Evolutionary conservation across 2,329 filamentous ascomycete genomes (phyloP), one percentile per base, ranked within the genome.

Genomic region (Colletotrichum endophyticum): DNA sequence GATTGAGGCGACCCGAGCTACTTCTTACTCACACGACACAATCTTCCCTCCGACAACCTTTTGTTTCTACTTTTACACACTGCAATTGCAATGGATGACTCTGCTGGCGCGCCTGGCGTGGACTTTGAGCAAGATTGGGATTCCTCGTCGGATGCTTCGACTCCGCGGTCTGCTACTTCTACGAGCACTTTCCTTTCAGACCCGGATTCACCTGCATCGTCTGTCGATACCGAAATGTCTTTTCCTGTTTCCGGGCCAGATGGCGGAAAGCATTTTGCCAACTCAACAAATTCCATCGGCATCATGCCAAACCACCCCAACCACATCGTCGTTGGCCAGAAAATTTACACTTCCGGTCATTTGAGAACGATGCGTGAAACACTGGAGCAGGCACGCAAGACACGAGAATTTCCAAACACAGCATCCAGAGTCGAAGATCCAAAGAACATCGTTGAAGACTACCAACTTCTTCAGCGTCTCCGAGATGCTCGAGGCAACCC

Each of bases 301-400:
- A 34, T 25, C 5, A 62, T 30, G 15, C 72, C 68, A 0, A 72
- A 15, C 2, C n/a, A 56, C 0, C n/a, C 68, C 0, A 72, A 72
- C 3, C n/a, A 75, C 6, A 4, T 62, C 3, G 1, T 72, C 1
- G 15, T 34, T 2, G 62, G 62, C 2, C 7, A 59, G 0, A 53
- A 7, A 0, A 1, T 30, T 0, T 75, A 72, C 19, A 0, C 39
- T 0, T 15, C 68, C 0, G 44, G 69, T 0, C 69, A 30, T 0
- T 0, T 76, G 0, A 56, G 0, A 0, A 22, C 0, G 0, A 64
- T 56, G 70, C 3, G 15, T 0, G 56, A 76, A 0, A 2, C 1
- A 0, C n/a, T 73, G 1, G 1, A 0, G 0, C 70, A 75, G 25
- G 70, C 70, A 5, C 25, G 73, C 2, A 28, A 4, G 0, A 73